Base-by-base conservation (phyloP, 78 protist genomes). In the Tieghemostelium lacteum region DNA sequence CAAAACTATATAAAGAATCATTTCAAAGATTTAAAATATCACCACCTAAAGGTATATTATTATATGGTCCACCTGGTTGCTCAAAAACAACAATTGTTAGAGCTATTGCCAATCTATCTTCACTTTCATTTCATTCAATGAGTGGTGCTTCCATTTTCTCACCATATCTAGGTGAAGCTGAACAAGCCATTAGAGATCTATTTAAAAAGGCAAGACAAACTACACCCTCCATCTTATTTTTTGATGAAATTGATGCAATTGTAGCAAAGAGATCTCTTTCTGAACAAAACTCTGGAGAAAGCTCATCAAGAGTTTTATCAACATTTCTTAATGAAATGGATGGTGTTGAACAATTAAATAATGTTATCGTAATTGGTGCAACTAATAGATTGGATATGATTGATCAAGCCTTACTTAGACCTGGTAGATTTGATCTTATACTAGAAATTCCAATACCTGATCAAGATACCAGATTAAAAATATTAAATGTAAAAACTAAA, bases 381-480 rank as follows among this genome's bases (percentile, higher is more conserved):
- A 94, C 96, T 3, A 95, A 95, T 63, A 55, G 97, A 28, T 97
- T 97, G 4, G 98, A 97, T 33, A 14, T 95, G 50, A 89, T 98
- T 7, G 99, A 98, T 36, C 97, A 98, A 2, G 99, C 99, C 2
- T 91, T 98, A 1, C 54, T 97, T 4, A 87, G 99, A 1, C 99
- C 99, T 2, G 99, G 95, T 22, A 73, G 95, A 52, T 85, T 95
- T 28, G 97, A 95, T 42, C 52, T 66, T 65, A 57, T 66, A 24
- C 22, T 95, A 8, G 52, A 85, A 45, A 75, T 94, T 5, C 20
- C 45, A 7, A 54, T 88, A 65, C 96, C 96, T 14, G 88, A 86
- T 65, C 63, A 52, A 54, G 19, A 1, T 22, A 75, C 93, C 17
- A 58, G 95, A 57, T 34, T 52, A 60, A 67, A 66, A 20, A 86